A percentile compares a stretch with the other conserved stretches of the same genome.
Evolutionary conservation across 169 alveolate species (phyloP).

Genomic region (Babesia divergens): DNA sequence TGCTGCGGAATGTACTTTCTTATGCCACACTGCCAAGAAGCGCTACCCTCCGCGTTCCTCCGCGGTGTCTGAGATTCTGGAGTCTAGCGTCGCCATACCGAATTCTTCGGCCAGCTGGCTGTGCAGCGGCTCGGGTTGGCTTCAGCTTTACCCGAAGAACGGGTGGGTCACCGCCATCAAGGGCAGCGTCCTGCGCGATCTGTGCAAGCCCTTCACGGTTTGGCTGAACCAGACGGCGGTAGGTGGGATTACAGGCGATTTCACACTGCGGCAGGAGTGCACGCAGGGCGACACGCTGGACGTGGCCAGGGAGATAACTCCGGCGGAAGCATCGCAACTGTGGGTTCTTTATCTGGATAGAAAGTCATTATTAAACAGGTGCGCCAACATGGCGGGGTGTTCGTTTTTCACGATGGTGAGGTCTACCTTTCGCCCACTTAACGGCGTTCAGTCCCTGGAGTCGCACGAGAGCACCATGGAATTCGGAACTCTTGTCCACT

Average conservation of each 20-base stretch:
- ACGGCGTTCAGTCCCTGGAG: slow-evolving; percentile 12
- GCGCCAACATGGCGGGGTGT: slow-evolving; percentile 32
- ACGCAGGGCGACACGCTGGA: slow-evolving; percentile 7
- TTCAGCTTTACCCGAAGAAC: slow-evolving; percentile 39
- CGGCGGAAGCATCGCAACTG: slow-evolving; percentile 18
- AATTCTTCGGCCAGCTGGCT: slow-evolving; percentile 47
- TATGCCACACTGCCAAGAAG: slow-evolving; percentile 53
- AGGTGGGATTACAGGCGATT: neutral
- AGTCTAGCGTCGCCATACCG: slow-evolving; percentile 31
- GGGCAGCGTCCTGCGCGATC: slow-evolving; percentile 22
- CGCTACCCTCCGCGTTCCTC: slow-evolving; percentile 2
- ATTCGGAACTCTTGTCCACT: slow-evolving; percentile 35
- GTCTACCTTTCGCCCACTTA: neutral
- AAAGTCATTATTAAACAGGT: neutral
- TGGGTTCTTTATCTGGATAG: neutral
- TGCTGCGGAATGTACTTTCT: slow-evolving; percentile 38
- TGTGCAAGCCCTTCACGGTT: slow-evolving; percentile 28
- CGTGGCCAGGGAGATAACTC: slow-evolving; percentile 29
- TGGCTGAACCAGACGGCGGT: slow-evolving; percentile 52
- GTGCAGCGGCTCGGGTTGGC: slow-evolving; percentile 55
- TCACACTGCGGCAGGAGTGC: slow-evolving; percentile 23
- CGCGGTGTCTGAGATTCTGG: neutral
- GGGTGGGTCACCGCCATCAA: slow-evolving; percentile 64
- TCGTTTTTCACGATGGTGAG: slow-evolving; percentile 41
- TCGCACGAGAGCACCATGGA: slow-evolving; percentile 44